These are phyloP conservation scores for Phialophora verrucosa DNA, from an alignment of 2,329 filamentous ascomycete genomes.

Conservation along the genomic window DNA sequence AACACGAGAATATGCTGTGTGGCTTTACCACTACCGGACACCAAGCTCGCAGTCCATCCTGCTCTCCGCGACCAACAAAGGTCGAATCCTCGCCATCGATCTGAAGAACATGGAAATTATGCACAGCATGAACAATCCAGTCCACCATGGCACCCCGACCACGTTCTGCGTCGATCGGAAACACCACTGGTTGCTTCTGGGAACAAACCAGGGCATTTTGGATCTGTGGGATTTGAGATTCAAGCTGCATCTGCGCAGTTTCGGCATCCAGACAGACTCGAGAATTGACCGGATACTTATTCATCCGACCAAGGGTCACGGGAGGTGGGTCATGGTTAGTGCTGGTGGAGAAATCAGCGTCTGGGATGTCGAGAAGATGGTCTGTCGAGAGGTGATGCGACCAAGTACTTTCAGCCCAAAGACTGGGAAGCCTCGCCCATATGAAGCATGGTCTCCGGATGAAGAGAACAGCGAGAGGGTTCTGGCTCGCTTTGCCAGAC, in stretches of 20 bases:
- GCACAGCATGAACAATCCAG: conserved; percentile 81
- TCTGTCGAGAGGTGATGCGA: conserved; percentile 88
- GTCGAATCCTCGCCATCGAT: conserved; percentile 82
- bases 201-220: conserved; percentile 89
- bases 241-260: conserved; percentile 81
- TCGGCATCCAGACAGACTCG: conserved; percentile 83
- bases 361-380: conserved; percentile 91
- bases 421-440: conserved; percentile 59
- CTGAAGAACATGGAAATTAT: conserved; percentile 82
- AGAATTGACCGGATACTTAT: conserved; percentile 67
- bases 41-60: conserved; percentile 78
- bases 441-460: conserved; percentile 87
- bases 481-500: conserved; percentile 79
- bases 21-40: conserved; percentile 88
- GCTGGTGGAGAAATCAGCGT: conserved; percentile 91
- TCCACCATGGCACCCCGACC: conserved; percentile 88
- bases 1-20: conserved; percentile 75
- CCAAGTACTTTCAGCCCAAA: conserved; percentile 40
- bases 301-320: conserved; percentile 77
- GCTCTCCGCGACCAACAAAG: conserved; percentile 83
- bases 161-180: conserved; percentile 88
- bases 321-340: conserved; percentile 84
- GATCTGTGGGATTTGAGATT: conserved; percentile 98
- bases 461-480: conserved; percentile 87
- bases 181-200: conserved; percentile 87